These are phyloP conservation scores for Hippophae tibetana DNA, from an alignment of 306 rosid genomes.

Conservation along the genomic window DNA sequence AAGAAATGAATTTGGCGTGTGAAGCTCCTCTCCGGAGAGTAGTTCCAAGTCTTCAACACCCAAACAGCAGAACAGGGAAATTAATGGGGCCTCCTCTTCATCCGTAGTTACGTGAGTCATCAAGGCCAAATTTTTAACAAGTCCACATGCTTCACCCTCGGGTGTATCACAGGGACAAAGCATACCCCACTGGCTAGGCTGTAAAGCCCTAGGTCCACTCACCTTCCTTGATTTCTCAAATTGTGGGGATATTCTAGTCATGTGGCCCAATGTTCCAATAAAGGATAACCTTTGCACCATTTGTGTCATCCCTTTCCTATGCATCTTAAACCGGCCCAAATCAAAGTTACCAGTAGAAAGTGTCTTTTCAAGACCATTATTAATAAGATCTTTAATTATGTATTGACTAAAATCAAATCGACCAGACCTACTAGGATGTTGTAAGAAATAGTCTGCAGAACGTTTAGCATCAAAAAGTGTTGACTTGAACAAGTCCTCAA, in stretches of 20 bases:
- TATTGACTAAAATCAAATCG: constrained; percentile 50
- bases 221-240: constrained; percentile 95
- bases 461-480: constrained; percentile 42
- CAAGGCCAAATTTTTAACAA: constrained; percentile 84
- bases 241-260: constrained; percentile 88
- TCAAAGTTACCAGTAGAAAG: constrained; percentile 88
- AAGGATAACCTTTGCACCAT: constrained; percentile 63
- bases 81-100: constrained; percentile 74
- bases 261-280: constrained; percentile 64
- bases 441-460: constrained; percentile 28
- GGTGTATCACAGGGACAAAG: constrained; percentile 99
- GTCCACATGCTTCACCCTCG: constrained; percentile 93
- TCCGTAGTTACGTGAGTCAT: constrained; percentile 98
- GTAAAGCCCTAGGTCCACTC: constrained; percentile 91
- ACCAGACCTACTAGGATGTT: constrained; percentile 48
- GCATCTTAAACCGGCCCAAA: constrained; percentile 73
- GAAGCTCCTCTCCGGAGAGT: constrained; percentile 87
- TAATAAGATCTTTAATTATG: constrained; percentile 26
- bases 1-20: constrained; percentile 74
- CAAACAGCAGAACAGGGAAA: constrained; percentile 54
- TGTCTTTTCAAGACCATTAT: constrained; percentile 64
- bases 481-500: constrained; percentile 94
- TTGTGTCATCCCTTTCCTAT: constrained; percentile 90
- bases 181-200: constrained; percentile 99
- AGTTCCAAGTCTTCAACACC: constrained; percentile 74